These are phyloP conservation scores for Mrakia hoshinonis DNA, from an alignment of 768 basidiomycete genomes.

Conservation along the genomic window DNA sequence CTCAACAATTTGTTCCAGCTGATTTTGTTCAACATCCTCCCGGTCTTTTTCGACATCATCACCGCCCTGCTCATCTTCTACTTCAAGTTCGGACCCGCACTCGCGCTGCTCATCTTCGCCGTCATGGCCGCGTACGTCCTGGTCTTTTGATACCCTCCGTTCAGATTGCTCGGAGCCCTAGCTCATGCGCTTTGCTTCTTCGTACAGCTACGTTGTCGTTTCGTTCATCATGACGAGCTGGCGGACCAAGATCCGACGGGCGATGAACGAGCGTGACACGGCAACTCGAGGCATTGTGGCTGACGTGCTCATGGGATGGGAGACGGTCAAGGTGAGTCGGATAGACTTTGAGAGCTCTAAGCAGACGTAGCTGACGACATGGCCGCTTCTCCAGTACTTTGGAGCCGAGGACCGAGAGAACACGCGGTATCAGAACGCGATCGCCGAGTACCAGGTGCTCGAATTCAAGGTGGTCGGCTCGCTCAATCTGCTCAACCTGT, in stretches of 20 bases:
- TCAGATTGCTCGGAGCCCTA: not conserved
- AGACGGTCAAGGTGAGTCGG: slow-evolving; percentile 51
- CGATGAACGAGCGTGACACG: slow-evolving; percentile 73
- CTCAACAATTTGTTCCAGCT: slow-evolving; percentile 73
- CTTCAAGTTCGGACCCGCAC: slow-evolving; percentile 36
- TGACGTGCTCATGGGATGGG: slow-evolving; percentile 49
- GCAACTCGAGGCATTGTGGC: slow-evolving; percentile 76
- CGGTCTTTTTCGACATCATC: slow-evolving; percentile 68
- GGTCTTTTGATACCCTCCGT: slow-evolving; percentile 31
- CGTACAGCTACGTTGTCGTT: slow-evolving; percentile 37
- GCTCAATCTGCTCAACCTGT: slow-evolving; percentile 63
- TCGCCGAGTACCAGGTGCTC: slow-evolving; percentile 61
- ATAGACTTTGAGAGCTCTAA: too few relatives aligned
- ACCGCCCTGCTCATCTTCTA: slow-evolving; percentile 40
- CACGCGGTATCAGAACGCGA: slow-evolving; percentile 59
- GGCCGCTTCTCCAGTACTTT: slow-evolving; percentile 56
- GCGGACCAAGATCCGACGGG: slow-evolving; percentile 65
- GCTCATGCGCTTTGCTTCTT: slow-evolving; percentile 46
- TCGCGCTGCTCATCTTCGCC: slow-evolving; percentile 56
- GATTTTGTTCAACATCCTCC: slow-evolving; percentile 72
- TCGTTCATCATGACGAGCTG: slow-evolving; percentile 55
- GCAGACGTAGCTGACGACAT: too few relatives aligned
- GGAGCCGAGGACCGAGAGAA: slow-evolving; percentile 75
- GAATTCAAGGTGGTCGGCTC: slow-evolving; percentile 68
- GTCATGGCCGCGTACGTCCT: slow-evolving; percentile 64